Percentiles rank a stretch among this genome's conserved stretches.
These are phyloP conservation scores for Rhododendron vialii DNA, from an alignment of 148 eudicot species.

Conservation along the genomic window DNA sequence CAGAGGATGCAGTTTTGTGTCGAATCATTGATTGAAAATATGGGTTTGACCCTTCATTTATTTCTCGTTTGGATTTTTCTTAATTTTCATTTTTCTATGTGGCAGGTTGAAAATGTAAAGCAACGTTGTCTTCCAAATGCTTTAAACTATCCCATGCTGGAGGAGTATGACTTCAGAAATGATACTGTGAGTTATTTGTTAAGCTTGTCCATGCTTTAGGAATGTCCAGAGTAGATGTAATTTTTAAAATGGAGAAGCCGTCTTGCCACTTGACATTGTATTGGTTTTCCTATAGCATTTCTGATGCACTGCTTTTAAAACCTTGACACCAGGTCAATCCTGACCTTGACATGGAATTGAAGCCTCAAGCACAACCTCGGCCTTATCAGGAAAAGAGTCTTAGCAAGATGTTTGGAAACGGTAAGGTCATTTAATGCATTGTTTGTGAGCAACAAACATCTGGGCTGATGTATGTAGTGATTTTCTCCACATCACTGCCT, in stretches of 20 bases:
- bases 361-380: slow-evolving; percentile 97
- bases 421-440: slow-evolving; percentile 25
- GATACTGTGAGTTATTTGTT: slow-evolving; percentile 63
- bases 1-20: not conserved
- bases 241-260: not conserved
- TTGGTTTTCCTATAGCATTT: not conserved
- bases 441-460: not conserved
- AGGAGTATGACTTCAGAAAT: slow-evolving; percentile 96
- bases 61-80: not conserved
- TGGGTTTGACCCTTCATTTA: not conserved
- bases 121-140: slow-evolving; percentile 95
- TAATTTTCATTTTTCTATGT: not conserved
- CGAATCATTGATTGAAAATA: not conserved
- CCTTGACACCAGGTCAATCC: slow-evolving; percentile 65
- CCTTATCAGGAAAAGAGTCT: slow-evolving; percentile 99
- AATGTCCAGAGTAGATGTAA: not conserved
- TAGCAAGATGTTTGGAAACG: slow-evolving; percentile 99
- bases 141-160: slow-evolving; percentile 95
- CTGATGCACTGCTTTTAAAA: not conserved
- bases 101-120: slow-evolving; percentile 95
- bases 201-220: not conserved
- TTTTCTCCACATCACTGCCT: not conserved
- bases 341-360: slow-evolving; percentile 95
- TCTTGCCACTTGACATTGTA: not conserved
- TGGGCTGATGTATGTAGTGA: not conserved